Evolutionary conservation across 257 asterid species (phyloP), one percentile per base, ranked within the genome.

Genomic region (Scutellaria baicalensis): DNA sequence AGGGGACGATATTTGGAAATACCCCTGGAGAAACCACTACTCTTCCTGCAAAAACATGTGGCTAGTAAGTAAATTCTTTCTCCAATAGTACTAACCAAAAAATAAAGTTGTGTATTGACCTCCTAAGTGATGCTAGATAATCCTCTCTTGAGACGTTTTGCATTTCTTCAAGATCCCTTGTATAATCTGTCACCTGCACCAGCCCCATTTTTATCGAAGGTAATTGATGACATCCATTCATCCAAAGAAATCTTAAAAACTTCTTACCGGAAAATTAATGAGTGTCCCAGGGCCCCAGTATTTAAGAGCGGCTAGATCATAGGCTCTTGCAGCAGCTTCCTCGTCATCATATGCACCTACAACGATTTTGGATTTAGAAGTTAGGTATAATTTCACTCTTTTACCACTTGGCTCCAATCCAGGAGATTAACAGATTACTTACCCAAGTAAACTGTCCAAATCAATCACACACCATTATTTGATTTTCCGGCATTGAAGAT

Each of bases 281-380:
- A 91, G 96, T 0, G 97, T 93, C 78, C 99, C 97, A 48, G 99
- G 96, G 40, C 99, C 99, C 97, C 99, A 93, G 60, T 93, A 93
- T 78, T 91, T 93, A 51, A 93, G 83, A 65, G 99, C 99, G 6
- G 99, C 99, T 57, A 93, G 96, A 89, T 93, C 99, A 73, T 93
- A 93, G 43, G 99, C 97, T 81, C 99, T 86, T 69, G 99, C 97
- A 55, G 99, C 97, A 72, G 99, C 99, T 69, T 91, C 99, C 89
- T 93, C 99, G 8, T 93, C 99, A 78, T 93, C 99, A 76, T 93
- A 93, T 40, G 99, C 99, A 74, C 99, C 99, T 91, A 68, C 5
- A 74, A 64, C 38, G 63, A 74, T 61, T 68, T 68, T 61, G 45
- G 10, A 71, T 61, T 23, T 66, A 51, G 21, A 73, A 75, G 45